These are phyloP conservation scores for Cymbopogon flexuosus DNA, from an alignment of 202 grass and related monocot genomes.

Conservation along the genomic window DNA sequence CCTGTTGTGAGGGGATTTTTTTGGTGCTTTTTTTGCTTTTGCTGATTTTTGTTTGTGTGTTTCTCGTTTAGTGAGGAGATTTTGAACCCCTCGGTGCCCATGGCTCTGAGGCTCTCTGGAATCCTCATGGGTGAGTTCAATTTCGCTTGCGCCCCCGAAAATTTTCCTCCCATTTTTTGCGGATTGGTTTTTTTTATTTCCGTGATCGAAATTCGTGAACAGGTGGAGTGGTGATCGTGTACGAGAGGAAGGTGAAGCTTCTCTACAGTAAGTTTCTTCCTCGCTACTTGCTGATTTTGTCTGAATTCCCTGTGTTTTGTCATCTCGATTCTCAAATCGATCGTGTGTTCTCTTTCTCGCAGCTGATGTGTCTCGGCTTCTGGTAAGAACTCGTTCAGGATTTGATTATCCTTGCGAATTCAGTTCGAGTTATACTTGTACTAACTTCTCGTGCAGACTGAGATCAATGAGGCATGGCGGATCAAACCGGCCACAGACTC, in stretches of 20 bases:
- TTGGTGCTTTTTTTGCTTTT: neutral
- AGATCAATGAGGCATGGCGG: conserved; percentile 66
- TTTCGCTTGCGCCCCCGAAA: neutral
- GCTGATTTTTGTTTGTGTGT: conserved; percentile 5
- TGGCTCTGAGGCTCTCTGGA: conserved; percentile 85
- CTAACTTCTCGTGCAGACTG: conserved; percentile 41
- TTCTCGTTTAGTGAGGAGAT: conserved; percentile 68
- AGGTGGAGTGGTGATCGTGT: conserved; percentile 96
- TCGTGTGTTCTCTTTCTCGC: conserved; percentile 10
- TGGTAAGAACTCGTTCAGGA: conserved; percentile 37
- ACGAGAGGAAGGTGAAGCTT: conserved; percentile 87
- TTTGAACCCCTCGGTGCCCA: conserved; percentile 80
- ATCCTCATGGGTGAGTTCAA: conserved; percentile 79
- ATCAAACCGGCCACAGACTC: conserved; percentile 43
- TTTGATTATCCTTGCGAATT: conserved; percentile 1
- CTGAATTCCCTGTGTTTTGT: neutral
- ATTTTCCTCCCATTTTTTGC: neutral
- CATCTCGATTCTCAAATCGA: conserved; percentile 5
- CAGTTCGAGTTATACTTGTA: neutral
- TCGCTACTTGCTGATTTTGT: neutral
- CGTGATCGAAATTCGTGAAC: neutral
- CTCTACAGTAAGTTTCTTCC: conserved; percentile 52
- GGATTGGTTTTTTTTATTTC: neutral
- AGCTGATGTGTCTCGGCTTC: conserved; percentile 72
- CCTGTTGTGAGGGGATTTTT: neutral